Evolutionary conservation across 495 filamentous ascomycete genomes (phyloP).

Genomic region (Neurospora sp.): DNA sequence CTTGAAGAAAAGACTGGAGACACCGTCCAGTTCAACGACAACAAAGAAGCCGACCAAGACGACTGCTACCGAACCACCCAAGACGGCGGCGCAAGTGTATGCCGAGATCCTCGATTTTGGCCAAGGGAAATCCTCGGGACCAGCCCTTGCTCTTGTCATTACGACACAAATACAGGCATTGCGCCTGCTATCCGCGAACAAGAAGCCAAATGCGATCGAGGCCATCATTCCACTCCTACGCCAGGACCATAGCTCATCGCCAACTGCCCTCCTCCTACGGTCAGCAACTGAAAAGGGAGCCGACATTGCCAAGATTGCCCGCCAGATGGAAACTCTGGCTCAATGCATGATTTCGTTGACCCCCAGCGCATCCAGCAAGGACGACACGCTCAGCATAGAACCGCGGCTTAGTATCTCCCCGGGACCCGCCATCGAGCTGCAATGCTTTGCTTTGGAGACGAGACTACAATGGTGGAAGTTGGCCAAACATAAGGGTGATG

Average conservation of each 20-base stretch:
- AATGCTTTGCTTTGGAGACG: constrained; percentile 55
- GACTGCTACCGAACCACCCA: constrained; percentile 15
- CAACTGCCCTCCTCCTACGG: constrained; percentile 48
- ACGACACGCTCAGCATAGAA: constrained; percentile 38
- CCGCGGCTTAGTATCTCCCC: constrained; percentile 47
- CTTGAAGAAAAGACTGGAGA: constrained; percentile 53
- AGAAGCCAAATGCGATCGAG: constrained; percentile 42
- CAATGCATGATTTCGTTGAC: constrained; percentile 56
- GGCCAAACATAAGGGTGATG: constrained; percentile 56
- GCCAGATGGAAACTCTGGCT: constrained; percentile 60
- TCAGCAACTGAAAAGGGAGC: constrained; percentile 37
- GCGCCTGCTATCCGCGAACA: constrained; percentile 37
- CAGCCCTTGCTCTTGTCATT: constrained; percentile 37
- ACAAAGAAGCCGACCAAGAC: constrained; percentile 17
- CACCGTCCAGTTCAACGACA: constrained; percentile 16
- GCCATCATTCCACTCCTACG: constrained; percentile 33
- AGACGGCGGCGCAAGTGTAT: constrained; percentile 35
- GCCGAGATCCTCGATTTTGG: constrained; percentile 55
- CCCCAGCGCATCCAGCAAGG: constrained; percentile 43
- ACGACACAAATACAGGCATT: constrained; percentile 44
- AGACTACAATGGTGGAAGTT: constrained; percentile 62
- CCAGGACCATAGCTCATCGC: constrained; percentile 47
- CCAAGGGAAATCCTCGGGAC: constrained; percentile 25
- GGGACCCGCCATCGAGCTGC: constrained; percentile 49
- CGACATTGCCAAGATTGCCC: constrained; percentile 48